phyloP scores from a whole-genome alignment of 148 eudicot genomes.

The Spergularia bocconei region DNA sequence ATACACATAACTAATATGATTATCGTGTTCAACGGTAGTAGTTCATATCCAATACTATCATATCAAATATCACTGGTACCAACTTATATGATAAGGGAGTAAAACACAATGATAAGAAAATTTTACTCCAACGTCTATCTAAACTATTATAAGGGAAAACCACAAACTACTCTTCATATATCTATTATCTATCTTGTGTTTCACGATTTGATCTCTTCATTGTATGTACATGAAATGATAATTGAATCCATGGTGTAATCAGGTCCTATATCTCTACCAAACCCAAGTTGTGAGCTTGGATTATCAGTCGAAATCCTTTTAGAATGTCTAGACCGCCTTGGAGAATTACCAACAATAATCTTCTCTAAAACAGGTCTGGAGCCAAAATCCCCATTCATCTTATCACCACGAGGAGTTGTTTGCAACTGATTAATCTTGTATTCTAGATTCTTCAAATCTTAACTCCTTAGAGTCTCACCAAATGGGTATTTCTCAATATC shows the following conservation, averaged over 20 bases:
- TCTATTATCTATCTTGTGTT: no score
- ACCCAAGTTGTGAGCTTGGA: conserved; percentile 37
- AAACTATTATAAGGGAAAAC: no score
- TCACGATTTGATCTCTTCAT: no score
- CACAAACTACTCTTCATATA: no score
- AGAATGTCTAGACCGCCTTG: conserved; percentile 43
- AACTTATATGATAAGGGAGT: no score
- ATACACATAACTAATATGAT: no score
- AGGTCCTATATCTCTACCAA: conserved; percentile 37
- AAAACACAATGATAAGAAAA: no score
- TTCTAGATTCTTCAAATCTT: conserved; percentile 70
- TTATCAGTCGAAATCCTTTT: conserved; percentile 35
- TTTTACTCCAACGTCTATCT: no score
- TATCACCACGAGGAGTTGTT: conserved; percentile 50
- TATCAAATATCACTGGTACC: no score
- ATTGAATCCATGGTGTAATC: conserved; percentile 41
- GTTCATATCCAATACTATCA: no score
- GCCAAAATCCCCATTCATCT: conserved; percentile 44
- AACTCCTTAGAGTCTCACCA: conserved; percentile 65
- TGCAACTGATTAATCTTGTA: conserved; percentile 75
- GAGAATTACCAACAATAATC: conserved; percentile 68
- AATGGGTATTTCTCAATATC: conserved; percentile 75
- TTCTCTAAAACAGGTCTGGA: conserved; percentile 60
- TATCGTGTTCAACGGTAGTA: no score
- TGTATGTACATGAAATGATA: no score